phyloP scores from a whole-genome alignment of 192 early-diverging fungal genomes.

The Backusella circina region DNA sequence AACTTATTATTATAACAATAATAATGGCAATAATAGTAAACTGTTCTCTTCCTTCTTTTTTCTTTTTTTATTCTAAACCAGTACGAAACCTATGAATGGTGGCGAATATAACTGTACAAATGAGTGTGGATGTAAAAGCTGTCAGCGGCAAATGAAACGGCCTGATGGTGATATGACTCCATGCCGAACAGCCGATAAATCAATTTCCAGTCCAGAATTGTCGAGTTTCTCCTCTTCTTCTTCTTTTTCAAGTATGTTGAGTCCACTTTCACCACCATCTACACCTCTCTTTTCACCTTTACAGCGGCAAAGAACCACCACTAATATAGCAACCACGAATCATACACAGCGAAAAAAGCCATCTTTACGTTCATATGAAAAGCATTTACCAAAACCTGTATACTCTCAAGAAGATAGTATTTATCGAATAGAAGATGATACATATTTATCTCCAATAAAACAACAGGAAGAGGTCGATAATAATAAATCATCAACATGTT shows the following conservation, averaged over 20 bases:
- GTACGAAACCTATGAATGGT: background rate
- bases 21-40: background rate
- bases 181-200: background rate
- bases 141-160: constrained; percentile 32
- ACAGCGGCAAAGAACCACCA: background rate
- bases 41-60: background rate
- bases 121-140: constrained; percentile 27
- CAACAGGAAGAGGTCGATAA: background rate
- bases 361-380: constrained; percentile 16
- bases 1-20: background rate
- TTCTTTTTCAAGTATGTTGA: constrained; percentile 3
- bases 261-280: background rate
- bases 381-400: constrained; percentile 15
- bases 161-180: background rate
- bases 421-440: constrained; percentile 4
- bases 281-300: background rate
- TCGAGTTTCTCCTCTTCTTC: constrained; percentile 4
- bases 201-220: background rate
- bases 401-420: constrained; percentile 24
- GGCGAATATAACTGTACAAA: background rate
- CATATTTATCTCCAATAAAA: background rate
- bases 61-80: background rate
- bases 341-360: constrained; percentile 15
- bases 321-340: background rate
- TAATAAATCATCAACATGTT: background rate